A percentile compares a stretch with the other conserved stretches of the same genome.
Conservation (phyloP, 1,139 yeast species). For the Candida pseudoviswanathii region DNA sequence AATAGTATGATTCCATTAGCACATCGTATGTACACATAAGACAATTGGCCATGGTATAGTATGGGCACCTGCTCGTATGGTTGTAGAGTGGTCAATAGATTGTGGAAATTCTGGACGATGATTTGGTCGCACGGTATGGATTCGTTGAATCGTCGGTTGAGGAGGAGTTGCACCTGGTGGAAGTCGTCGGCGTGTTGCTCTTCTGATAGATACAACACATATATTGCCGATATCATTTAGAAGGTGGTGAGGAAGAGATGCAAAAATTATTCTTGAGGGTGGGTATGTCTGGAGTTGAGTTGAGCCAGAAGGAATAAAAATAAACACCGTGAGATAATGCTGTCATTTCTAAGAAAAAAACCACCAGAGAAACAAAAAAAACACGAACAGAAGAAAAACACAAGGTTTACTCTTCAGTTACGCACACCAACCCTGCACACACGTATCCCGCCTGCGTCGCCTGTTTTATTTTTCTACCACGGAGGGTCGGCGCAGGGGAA, state of each 20-base stretch:
- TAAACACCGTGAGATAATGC: no score
- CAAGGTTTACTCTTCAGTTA: no score
- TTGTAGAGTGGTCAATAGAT: conserved; percentile 21
- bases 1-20: conserved; percentile 33
- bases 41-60: conserved; percentile 28
- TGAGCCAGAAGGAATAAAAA: no score
- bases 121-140: conserved; percentile 29
- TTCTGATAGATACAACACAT: conserved; percentile 40
- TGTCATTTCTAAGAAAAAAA: no score
- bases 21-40: conserved; percentile 33
- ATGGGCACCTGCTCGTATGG: conserved; percentile 32
- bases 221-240: conserved; percentile 43
- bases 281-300: no score
- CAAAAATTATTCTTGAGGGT: no score
- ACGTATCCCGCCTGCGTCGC: no score
- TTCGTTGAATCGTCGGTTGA: conserved; percentile 40
- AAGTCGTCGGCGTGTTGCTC: conserved; percentile 22
- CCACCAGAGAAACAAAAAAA: no score
- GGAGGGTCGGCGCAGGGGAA: no score
- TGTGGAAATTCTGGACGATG: conserved; percentile 32
- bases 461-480: no score
- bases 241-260: neutral
- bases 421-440: no score
- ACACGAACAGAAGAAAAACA: no score
- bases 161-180: conserved; percentile 37